Evolutionary conservation across 2,329 filamentous ascomycete genomes (phyloP).

Genomic region (Phyllachora maydis): DNA sequence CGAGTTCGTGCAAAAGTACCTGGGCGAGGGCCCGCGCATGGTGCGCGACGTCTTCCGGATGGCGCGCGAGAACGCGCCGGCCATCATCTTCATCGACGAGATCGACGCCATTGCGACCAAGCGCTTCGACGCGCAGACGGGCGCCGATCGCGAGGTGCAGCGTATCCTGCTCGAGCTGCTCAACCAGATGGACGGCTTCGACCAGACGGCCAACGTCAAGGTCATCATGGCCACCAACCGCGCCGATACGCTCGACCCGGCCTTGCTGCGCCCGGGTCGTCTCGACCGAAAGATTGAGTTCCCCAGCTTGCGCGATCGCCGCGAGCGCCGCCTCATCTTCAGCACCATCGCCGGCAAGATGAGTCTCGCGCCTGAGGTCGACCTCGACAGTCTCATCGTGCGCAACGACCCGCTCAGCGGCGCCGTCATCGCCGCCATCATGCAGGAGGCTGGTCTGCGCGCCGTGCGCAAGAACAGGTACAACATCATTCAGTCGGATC

Average conservation of each 20-base stretch:
- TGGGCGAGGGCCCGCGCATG: conserved; percentile 96
- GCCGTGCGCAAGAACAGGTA: conserved; percentile 96
- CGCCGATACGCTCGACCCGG: conserved; percentile 89
- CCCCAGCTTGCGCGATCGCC: conserved; percentile 78
- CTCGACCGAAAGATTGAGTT: conserved; percentile 98
- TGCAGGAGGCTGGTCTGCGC: conserved; percentile 92
- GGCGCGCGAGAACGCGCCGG: conserved; percentile 93
- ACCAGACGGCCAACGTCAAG: conserved; percentile 97
- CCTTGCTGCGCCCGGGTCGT: conserved; percentile 81
- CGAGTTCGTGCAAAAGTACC: conserved; percentile 97
- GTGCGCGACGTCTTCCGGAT: conserved; percentile 98
- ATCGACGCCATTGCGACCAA: conserved; percentile 98
- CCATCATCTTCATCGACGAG: conserved; percentile 99
- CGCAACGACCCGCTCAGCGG: conserved; percentile 90
- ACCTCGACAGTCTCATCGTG: conserved; percentile 88
- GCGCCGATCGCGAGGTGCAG: conserved; percentile 93
- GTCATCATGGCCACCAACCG: conserved; percentile 99
- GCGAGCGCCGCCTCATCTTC: conserved; percentile 93
- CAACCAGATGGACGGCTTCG: conserved; percentile 99
- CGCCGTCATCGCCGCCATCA: conserved; percentile 92
- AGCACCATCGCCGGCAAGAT: conserved; percentile 93
- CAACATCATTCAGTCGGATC: conserved; percentile 93
- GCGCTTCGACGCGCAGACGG: conserved; percentile 96
- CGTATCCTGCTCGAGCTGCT: conserved; percentile 92
- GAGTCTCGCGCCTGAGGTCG: conserved; percentile 90